These are phyloP conservation scores for Plantago major DNA, from an alignment of 257 asterid genomes.

Conservation along the genomic window DNA sequence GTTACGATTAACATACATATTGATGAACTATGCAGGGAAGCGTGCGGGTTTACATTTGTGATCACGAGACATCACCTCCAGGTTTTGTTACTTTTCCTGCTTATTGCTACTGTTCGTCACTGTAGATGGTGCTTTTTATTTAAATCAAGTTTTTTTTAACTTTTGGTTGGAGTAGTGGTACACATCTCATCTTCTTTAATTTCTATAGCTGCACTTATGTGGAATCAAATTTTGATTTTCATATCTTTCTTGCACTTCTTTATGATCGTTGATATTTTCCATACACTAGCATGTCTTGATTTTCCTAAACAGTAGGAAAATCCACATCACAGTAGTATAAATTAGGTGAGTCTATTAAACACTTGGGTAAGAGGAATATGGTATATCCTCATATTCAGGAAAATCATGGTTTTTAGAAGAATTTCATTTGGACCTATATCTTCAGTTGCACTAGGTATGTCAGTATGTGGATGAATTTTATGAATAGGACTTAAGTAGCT, in stretches of 20 bases:
- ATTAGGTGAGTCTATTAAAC: too few relatives aligned
- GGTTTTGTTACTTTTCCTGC: conserved; percentile 39
- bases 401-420: too few relatives aligned
- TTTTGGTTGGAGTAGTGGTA: conserved; percentile 1
- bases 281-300: too few relatives aligned
- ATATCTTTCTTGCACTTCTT: not conserved
- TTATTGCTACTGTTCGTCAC: conserved; percentile 5
- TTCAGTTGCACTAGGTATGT: conserved; percentile 12
- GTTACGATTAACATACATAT: conserved; percentile 12
- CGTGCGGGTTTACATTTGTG: conserved; percentile 68
- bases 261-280: not conserved
- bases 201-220: not conserved
- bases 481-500: not conserved
- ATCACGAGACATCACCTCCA: conserved; percentile 82
- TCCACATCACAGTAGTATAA: too few relatives aligned
- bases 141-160: not conserved
- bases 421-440: not conserved
- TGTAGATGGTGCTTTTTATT: not conserved
- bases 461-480: conserved; percentile 11
- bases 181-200: not conserved
- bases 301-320: too few relatives aligned
- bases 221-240: not conserved
- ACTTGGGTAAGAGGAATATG: too few relatives aligned
- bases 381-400: too few relatives aligned
- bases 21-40: conserved; percentile 59